Conservation (phyloP, 306 rosid genomes). For the Prosopis cineraria region DNA sequence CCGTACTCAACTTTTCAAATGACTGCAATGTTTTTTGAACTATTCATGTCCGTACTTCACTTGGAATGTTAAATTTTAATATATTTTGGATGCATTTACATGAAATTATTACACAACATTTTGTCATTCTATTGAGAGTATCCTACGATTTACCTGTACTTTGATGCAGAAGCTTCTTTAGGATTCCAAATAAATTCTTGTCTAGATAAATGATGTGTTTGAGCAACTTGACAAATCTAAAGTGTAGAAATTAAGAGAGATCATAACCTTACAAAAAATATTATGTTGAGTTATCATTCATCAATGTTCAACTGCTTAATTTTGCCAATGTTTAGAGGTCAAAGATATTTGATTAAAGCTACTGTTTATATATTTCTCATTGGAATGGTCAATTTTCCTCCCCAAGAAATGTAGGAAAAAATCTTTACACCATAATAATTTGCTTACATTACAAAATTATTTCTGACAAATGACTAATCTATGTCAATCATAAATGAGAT, state of each 20-base stretch:
- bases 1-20: no score
- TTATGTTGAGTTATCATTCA: not conserved
- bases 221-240: not conserved
- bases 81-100: no score
- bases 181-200: not conserved
- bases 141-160: not conserved
- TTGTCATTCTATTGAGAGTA: no score
- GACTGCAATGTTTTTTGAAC: no score
- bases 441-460: slow-evolving; percentile 11
- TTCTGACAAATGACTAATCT: slow-evolving; percentile 30
- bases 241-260: not conserved
- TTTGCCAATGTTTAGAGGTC: not conserved
- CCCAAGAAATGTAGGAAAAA: not conserved
- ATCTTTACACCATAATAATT: not conserved
- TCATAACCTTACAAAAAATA: not conserved
- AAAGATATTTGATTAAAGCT: not conserved
- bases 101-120: no score
- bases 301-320: not conserved
- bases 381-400: not conserved
- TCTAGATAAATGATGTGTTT: not conserved
- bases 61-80: no score
- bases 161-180: not conserved
- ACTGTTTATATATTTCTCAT: not conserved
- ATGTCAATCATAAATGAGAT: not conserved
- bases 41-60: no score